Percentiles rank a stretch among this genome's conserved stretches.
phyloP scores from a whole-genome alignment of 2,329 filamentous ascomycete species.

The Coleophoma eucalyptorum region DNA sequence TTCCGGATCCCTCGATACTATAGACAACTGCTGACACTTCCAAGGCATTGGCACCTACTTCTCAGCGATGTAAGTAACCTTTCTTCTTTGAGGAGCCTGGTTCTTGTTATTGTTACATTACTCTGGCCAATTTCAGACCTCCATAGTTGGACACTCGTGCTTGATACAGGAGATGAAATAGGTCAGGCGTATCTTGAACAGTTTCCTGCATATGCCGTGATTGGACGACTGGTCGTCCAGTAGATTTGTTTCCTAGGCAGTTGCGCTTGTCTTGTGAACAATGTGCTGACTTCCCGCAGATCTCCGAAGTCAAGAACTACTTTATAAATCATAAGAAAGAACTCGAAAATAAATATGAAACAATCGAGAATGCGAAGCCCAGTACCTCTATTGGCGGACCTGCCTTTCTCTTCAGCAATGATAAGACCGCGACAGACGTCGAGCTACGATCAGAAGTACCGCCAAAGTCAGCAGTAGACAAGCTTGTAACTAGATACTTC shows the following conservation, averaged over 20 bases:
- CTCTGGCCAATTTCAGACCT: no score
- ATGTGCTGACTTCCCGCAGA: conserved; percentile 39
- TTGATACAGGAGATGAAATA: no score
- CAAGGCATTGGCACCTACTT: conserved; percentile 71
- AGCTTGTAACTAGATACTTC: conserved; percentile 85
- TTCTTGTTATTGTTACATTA: no score
- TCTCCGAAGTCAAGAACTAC: conserved; percentile 91
- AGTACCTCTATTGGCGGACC: conserved; percentile 59
- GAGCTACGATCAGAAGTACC: conserved; percentile 81
- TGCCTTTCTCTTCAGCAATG: conserved; percentile 74
- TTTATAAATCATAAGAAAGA: conserved; percentile 86
- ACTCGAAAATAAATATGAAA: conserved; percentile 75
- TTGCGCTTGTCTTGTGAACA: no score
- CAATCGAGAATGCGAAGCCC: conserved; percentile 67
- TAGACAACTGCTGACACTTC: no score
- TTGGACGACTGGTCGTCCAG: no score
- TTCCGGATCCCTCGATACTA: no score
- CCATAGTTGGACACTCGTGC: no score
- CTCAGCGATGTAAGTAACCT: conserved; percentile 56
- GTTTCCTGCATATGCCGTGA: no score
- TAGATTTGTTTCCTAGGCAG: no score
- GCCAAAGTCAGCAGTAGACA: conserved; percentile 75
- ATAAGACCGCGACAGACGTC: conserved; percentile 62
- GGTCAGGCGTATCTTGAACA: no score
- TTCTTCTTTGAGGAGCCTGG: neutral